Base-by-base conservation (phyloP, 306 rosid genomes). In the Cucumis melo region DNA sequence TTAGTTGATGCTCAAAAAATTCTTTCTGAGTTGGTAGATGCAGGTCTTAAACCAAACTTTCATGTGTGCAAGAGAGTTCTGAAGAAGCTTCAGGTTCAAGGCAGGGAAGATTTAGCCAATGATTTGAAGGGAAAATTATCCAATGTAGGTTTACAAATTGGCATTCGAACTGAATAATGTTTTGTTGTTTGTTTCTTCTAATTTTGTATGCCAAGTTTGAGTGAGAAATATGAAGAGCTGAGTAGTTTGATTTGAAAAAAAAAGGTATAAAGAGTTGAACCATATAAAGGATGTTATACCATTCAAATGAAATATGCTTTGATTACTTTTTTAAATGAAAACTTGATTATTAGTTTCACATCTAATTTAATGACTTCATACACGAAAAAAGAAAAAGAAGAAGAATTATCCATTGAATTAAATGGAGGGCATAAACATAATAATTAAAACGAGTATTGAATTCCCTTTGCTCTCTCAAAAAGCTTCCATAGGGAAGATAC, bases 11-110 rank as follows among this genome's bases (percentile, higher is more conserved):
- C 98, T 46, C 78, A 64, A 12, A 83, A 66, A 67, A 78, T 91
- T 82, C 84, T 93, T 41, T 54, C 48, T 10, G 91, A 91, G 78
- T 84, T 93, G 97, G 88, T 89, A 81, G 81, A 81, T 67, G 92
- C 34, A 68, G 98, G 92, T 74, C 85, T 93, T 46, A 84, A 76
- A 80, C 97, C 97, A 57, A 72, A 86, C 57, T 81, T 81, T 77
- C 58, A 86, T 0, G 90, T 85, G 56, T 93, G 81, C 63, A 64
- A 7, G 62, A 83, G 76, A 42, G 81, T 85, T 63, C 71, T 77
- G 71, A 85, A 81, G 63, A 23, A 46, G 73, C 91, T 91, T 16
- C 82, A 78, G 75, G 78, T 72, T 77, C 53, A 73, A 42, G 86
- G 87, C 55, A 82, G 54, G 74, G 64, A 17, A 7, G 92, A 56